phyloP scores from a whole-genome alignment of 2,329 filamentous ascomycete genomes.

The Fusarium metavorans region DNA sequence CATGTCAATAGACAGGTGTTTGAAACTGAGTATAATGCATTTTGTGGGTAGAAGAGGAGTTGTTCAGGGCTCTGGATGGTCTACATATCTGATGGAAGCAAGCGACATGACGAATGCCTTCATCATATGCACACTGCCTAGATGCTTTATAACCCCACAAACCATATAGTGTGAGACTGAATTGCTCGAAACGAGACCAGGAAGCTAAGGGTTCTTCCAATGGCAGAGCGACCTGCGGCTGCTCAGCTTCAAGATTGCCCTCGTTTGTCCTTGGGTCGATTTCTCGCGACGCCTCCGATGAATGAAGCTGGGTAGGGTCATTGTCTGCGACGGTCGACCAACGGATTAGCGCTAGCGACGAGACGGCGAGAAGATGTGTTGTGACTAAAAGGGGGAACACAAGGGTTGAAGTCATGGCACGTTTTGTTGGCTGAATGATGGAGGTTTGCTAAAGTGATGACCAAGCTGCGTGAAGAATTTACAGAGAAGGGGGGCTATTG shows the following conservation, averaged over 20 bases:
- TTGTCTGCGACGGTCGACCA: not conserved
- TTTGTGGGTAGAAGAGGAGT: not conserved
- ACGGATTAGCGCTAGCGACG: not conserved
- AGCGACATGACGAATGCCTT: not conserved
- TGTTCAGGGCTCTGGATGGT: not conserved
- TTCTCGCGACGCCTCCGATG: not conserved
- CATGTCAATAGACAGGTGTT: not conserved
- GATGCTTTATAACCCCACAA: no score
- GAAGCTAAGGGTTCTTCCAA: not conserved
- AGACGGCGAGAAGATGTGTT: not conserved
- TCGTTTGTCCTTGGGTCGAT: not conserved
- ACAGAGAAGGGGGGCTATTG: not conserved
- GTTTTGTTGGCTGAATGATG: not conserved
- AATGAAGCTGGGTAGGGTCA: not conserved
- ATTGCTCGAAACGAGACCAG: not conserved
- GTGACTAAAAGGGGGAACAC: not conserved
- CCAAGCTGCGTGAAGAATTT: not conserved
- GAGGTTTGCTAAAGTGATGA: not conserved
- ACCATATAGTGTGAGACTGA: not conserved
- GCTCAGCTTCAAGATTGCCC: not conserved
- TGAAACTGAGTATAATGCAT: not conserved
- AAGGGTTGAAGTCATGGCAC: not conserved
- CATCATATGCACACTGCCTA: not conserved
- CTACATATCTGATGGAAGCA: no score
- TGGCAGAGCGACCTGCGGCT: not conserved